Conservation (phyloP, 495 filamentous ascomycete species). For the Cercophora sp. region DNA sequence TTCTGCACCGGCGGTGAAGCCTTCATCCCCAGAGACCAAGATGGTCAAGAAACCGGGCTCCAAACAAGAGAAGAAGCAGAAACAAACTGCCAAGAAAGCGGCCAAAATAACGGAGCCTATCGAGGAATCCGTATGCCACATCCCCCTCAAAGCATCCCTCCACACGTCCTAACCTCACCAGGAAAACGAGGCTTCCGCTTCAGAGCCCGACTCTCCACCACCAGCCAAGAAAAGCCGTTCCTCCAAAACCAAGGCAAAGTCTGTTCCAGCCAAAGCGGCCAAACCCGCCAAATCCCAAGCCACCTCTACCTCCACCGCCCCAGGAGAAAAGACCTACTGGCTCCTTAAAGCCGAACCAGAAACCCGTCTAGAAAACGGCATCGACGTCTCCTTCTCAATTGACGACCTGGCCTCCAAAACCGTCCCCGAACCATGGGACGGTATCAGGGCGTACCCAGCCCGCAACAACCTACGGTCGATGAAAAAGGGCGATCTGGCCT, state of each 20-base stretch:
- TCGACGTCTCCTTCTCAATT: conserved; percentile 90
- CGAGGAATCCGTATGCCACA: not conserved
- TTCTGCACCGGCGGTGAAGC: not conserved
- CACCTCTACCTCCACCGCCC: not conserved
- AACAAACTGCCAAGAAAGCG: not conserved
- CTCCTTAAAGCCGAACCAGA: conserved; percentile 95
- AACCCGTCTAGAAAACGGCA: conserved; percentile 76
- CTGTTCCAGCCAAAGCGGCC: too few relatives aligned
- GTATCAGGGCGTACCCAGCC: conserved; percentile 58
- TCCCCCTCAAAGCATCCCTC: not conserved
- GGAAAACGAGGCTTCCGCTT: too few relatives aligned
- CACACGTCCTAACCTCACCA: too few relatives aligned
- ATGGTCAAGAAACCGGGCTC: not conserved
- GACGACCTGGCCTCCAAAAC: conserved; percentile 72
- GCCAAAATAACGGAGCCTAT: too few relatives aligned
- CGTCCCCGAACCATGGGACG: conserved; percentile 85
- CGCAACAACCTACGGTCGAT: conserved; percentile 85
- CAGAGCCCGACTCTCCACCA: conserved; percentile 6
- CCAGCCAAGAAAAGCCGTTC: conserved; percentile 5
- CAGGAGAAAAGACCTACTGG: conserved; percentile 62
- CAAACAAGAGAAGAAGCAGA: not conserved
- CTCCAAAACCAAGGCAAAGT: too few relatives aligned
- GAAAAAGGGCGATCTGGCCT: conserved; percentile 86
- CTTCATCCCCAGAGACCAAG: not conserved
- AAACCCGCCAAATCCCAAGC: not conserved